Conservation (phyloP, 2,329 filamentous ascomycete species). For the Endocalyx cinctus region DNA sequence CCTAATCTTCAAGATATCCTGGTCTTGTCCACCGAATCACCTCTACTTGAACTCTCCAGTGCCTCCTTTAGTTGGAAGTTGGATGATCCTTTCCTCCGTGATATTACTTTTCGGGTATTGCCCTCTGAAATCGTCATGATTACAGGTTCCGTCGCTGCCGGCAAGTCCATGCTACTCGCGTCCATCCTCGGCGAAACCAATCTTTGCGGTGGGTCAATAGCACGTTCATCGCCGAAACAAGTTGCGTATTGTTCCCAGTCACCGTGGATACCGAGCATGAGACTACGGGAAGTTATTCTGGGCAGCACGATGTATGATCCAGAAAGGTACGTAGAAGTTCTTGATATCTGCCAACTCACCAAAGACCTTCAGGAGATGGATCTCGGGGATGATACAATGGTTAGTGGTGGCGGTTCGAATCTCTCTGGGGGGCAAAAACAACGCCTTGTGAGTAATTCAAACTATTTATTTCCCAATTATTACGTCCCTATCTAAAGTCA, state of each 20-base stretch:
- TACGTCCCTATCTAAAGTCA: neutral
- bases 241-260: neutral
- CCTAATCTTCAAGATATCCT: too few species aligned
- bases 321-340: neutral
- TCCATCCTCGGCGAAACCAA: neutral
- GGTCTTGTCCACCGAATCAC: too few species aligned
- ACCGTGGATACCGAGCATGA: neutral
- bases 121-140: too few species aligned
- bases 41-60: too few species aligned
- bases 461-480: too few species aligned
- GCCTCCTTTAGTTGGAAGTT: too few species aligned
- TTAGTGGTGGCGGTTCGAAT: neutral
- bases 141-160: neutral
- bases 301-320: neutral
- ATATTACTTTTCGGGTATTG: too few species aligned
- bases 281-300: neutral
- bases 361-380: neutral
- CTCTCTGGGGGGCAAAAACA: neutral
- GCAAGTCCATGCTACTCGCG: neutral
- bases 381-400: neutral
- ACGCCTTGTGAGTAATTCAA: neutral
- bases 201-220: neutral
- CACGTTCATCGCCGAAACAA: neutral
- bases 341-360: neutral
- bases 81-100: too few species aligned